Base-by-base conservation (phyloP, 2,329 filamentous ascomycete genomes). In the Macrophomina tecta region DNA sequence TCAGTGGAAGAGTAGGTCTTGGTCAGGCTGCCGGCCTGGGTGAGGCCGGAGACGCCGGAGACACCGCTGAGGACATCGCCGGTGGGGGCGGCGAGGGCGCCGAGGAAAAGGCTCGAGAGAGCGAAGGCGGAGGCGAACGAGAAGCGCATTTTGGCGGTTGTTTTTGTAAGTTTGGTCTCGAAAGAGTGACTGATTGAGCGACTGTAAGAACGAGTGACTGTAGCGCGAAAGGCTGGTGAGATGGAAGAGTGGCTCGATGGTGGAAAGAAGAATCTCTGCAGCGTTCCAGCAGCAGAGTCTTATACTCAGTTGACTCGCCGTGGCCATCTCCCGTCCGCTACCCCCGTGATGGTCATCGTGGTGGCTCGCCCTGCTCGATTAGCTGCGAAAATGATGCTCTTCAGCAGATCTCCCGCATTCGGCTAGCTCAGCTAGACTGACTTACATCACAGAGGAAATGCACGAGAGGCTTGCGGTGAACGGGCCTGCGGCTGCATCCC, bases 81-180 rank as follows among this genome's bases (percentile, higher is more conserved):
- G 40, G 64, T 53, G 58, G 67, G 67, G 16, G 63, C 67, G n/a
- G 67, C 38, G 30, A 68, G n/a, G 40, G 64, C 64, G 46, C 64
- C 64, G 16, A 60, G 60, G 64, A 68, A 68, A 32, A 68, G 67
- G 55, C 48, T 52, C 36, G 46, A 46, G 49, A 67, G 32, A 58
- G 65, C 65, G 36, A 67, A 67, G 58, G 55, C 49, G 60, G 65
- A 67, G 40, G 55, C 51, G 65, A 64, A 63, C 30, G 58, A 64
- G 65, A 64, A 63, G 42, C 60, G 58, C 65, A 67, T 67, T 63
- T 66, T 67, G 65, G 34, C 40, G 58, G 60, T 60, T 66, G 46
- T 62, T 45, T 16, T 61, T 45, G 64, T 62, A 55, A 60, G 32
- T 49, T 23, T 16, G 30, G 64, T 61, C 51, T 51, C 51, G 64